A percentile compares a stretch with the other conserved stretches of the same genome.
phyloP scores from a whole-genome alignment of 192 early-diverging fungal species.

The Backusella psychrophila region DNA sequence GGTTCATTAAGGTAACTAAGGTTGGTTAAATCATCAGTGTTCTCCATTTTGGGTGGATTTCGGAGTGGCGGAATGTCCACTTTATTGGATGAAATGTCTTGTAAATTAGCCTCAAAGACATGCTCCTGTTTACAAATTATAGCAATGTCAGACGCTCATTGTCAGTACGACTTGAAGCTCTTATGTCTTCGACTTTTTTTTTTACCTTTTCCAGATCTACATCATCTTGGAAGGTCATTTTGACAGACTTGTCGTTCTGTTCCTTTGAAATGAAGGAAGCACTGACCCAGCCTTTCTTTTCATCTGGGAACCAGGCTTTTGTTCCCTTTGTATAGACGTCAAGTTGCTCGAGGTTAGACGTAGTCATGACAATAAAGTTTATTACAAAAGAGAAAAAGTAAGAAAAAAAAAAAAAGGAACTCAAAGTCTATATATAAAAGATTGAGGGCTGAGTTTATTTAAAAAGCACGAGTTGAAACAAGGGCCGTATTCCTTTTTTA shows the following conservation, averaged over 20 bases:
- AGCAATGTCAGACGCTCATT: background rate
- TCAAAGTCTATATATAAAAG: background rate
- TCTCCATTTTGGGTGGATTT: slow-evolving; percentile 90
- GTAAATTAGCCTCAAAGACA: slow-evolving; percentile 68
- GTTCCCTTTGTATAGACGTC: slow-evolving; percentile 73
- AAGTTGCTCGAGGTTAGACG: slow-evolving; percentile 25
- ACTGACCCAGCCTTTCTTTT: slow-evolving; percentile 81
- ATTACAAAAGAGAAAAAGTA: background rate
- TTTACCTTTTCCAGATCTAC: slow-evolving; percentile 20
- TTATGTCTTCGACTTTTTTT: background rate
- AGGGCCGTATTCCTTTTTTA: background rate
- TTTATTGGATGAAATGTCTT: slow-evolving; percentile 67
- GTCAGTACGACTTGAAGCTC: background rate
- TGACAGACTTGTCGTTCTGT: slow-evolving; percentile 54
- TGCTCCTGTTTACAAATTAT: slow-evolving; percentile 51
- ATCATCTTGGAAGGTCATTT: slow-evolving; percentile 62
- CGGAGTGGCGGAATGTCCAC: slow-evolving; percentile 84
- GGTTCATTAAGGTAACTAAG: slow-evolving; percentile 96
- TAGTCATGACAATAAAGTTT: slow-evolving; percentile 6
- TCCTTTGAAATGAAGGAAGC: slow-evolving; percentile 60
- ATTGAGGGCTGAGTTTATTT: slow-evolving; percentile 7
- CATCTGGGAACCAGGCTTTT: slow-evolving; percentile 87
- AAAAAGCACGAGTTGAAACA: slow-evolving; percentile 4
- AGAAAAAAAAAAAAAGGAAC: background rate
- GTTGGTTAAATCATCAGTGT: slow-evolving; percentile 88